These are phyloP conservation scores for Cutaneotrichosporon mucoides DNA, from an alignment of 1,284 basidiomycete species.

Conservation along the genomic window DNA sequence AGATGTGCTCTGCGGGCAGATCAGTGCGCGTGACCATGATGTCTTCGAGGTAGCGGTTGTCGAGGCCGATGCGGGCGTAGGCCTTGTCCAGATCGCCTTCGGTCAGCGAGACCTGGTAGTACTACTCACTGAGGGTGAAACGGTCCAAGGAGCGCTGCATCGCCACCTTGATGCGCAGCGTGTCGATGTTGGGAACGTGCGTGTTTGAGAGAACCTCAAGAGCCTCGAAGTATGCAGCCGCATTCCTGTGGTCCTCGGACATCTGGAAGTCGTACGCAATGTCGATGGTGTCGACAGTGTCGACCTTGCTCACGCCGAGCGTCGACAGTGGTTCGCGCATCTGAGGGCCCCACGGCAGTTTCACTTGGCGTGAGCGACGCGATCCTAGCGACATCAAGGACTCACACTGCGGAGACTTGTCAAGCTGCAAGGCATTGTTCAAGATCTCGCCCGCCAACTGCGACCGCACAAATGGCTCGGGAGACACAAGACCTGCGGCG, in stretches of 20 bases:
- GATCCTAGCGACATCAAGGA: too few relatives aligned
- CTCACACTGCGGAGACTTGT: conserved; percentile 8
- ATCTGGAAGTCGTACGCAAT: conserved; percentile 38
- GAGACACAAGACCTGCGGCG: too few relatives aligned
- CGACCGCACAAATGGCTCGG: too few relatives aligned
- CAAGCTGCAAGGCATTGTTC: too few relatives aligned
- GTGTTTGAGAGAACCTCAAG: conserved; percentile 29
- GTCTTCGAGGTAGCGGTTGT: conserved; percentile 16
- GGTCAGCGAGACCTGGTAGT: conserved; percentile 6
- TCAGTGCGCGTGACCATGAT: conserved; percentile 28
- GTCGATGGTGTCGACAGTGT: conserved; percentile 26
- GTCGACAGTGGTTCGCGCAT: background rate
- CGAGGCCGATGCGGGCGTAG: conserved; percentile 34
- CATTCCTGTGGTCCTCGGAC: conserved; percentile 18
- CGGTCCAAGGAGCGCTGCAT: conserved; percentile 37
- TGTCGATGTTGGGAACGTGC: conserved; percentile 21
- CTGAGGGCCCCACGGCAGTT: background rate
- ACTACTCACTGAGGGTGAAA: conserved; percentile 27
- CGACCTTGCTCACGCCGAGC: conserved; percentile 28
- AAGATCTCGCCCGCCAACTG: background rate
- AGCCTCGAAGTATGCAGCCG: conserved; percentile 28
- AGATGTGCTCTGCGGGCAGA: conserved; percentile 34
- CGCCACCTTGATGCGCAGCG: conserved; percentile 31
- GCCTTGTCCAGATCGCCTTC: conserved; percentile 36
- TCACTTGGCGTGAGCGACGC: background rate